Base-by-base conservation (phyloP, 176 grass and related monocot genomes). In the Aegilops tauschii region DNA sequence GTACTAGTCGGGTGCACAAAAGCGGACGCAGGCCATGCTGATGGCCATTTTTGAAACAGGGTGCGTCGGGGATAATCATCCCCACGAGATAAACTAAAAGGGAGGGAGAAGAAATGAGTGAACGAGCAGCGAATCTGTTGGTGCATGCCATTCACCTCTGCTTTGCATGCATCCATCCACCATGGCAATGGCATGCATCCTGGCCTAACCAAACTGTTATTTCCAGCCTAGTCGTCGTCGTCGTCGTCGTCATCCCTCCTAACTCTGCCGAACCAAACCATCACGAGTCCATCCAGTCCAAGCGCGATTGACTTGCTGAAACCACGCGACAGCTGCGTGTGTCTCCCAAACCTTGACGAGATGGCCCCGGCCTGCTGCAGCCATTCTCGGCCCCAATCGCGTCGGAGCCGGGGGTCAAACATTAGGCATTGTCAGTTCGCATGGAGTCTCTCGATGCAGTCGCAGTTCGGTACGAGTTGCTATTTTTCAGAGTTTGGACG, bases 221-320 rank as follows among this genome's bases (percentile, higher is more conserved):
- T 73, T 21, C 20, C 8, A 29, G 61, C 49, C 31, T 25, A 72
- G 47, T 27, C 12, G 32, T 9, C 69, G 12, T 3, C 69, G 8
- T 5, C 20, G 47, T 27, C 12, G 32, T 9, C 69, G 12, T 3
- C 69, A 17, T 5, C 20, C 21, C 14, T 65, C 89, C 84, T 59
- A 90, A 90, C 80, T 87, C 77, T 18, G 75, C 89, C 49, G 5
- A 52, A 52, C 49, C 49, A 16, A 50, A 50, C 49, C 49, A 52
- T 52, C 14, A 17, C 0, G 13, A 17, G 14, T 0, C 14, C 49
- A 16, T 0, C 14, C 49, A 16, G 14, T 52, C 14, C 58, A 44
- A 36, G 67, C 12, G 49, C 62, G 61, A 68, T 32, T 73, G 62
- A 49, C 85, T 67, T 17, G 76, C 68, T 31, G 23, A 62, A 20